Conservation (phyloP, 768 basidiomycete genomes). For the Phaeolepiota aurea region DNA sequence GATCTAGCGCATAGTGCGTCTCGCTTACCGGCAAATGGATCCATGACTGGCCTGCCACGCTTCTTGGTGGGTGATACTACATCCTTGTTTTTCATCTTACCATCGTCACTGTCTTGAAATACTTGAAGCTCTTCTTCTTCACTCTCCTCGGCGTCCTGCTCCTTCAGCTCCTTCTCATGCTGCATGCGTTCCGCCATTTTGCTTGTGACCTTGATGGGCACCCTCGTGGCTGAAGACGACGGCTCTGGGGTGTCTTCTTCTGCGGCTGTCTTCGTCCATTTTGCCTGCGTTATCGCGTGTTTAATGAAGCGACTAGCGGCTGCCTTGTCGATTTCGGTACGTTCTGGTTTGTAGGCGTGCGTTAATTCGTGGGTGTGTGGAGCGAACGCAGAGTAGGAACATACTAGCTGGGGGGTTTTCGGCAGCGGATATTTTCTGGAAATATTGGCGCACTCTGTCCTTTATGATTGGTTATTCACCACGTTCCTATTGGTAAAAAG, state of each 20-base stretch:
- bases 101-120: constrained; percentile 23
- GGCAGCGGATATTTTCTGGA: constrained; percentile 71
- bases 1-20: too few relatives aligned
- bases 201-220: constrained; percentile 51
- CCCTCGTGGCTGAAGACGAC: constrained; percentile 17
- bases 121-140: constrained; percentile 34
- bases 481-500: too few relatives aligned
- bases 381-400: constrained; percentile 12
- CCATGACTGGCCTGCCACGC: constrained; percentile 44
- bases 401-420: constrained; percentile 58
- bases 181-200: constrained; percentile 69
- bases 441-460: constrained; percentile 75
- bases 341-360: constrained; percentile 18
- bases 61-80: constrained; percentile 20
- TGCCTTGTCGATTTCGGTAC: constrained; percentile 59
- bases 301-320: constrained; percentile 82
- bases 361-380: constrained; percentile 1
- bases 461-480: constrained; percentile 16
- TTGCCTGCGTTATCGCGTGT: constrained; percentile 66
- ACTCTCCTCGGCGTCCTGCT: constrained; percentile 35
- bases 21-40: constrained; percentile 57
- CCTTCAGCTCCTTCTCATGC: constrained; percentile 49
- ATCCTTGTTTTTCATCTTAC: constrained; percentile 14
- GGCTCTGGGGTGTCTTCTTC: constrained; percentile 17
- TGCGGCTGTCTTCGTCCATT: constrained; percentile 24